Conservation (phyloP, 352 stramenopile species). For the Phytophthora quininea region DNA sequence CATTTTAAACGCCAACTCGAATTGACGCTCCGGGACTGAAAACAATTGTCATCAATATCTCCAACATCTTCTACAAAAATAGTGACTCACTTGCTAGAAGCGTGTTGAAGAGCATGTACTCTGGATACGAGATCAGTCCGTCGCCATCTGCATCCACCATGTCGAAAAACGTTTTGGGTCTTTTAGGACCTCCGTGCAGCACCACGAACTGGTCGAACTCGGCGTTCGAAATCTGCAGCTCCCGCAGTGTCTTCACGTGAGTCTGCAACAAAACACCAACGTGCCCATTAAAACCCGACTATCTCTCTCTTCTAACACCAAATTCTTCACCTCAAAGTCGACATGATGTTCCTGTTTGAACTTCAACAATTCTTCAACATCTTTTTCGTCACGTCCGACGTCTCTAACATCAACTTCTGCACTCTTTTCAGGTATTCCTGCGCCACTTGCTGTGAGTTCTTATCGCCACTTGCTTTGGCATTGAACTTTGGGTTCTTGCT, state of each 20-base stretch:
- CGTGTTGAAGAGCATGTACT: constrained; percentile 92
- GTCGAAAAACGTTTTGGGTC: constrained; percentile 84
- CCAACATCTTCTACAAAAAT: background rate
- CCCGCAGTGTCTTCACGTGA: constrained; percentile 74
- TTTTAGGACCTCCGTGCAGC: constrained; percentile 63
- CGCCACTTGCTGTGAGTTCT: constrained; percentile 52
- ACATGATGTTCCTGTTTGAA: constrained; percentile 69
- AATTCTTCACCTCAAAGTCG: constrained; percentile 62
- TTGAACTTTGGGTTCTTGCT: constrained; percentile 90
- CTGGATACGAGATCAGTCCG: constrained; percentile 86
- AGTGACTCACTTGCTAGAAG: constrained; percentile 80
- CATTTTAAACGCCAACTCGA: constrained; percentile 90
- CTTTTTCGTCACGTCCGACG: constrained; percentile 43
- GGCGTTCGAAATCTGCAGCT: constrained; percentile 81
- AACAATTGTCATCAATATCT: background rate
- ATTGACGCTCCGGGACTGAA: constrained; percentile 82
- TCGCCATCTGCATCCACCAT: constrained; percentile 87
- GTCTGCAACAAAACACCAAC: constrained; percentile 39
- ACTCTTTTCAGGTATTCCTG: constrained; percentile 61
- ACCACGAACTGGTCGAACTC: constrained; percentile 86
- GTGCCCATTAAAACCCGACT: background rate
- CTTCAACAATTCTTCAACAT: constrained; percentile 60
- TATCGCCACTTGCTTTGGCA: constrained; percentile 52
- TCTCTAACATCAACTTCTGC: constrained; percentile 64
- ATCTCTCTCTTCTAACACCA: background rate